phyloP scores from a whole-genome alignment of 768 basidiomycete genomes.

The Amanita molliuscula region DNA sequence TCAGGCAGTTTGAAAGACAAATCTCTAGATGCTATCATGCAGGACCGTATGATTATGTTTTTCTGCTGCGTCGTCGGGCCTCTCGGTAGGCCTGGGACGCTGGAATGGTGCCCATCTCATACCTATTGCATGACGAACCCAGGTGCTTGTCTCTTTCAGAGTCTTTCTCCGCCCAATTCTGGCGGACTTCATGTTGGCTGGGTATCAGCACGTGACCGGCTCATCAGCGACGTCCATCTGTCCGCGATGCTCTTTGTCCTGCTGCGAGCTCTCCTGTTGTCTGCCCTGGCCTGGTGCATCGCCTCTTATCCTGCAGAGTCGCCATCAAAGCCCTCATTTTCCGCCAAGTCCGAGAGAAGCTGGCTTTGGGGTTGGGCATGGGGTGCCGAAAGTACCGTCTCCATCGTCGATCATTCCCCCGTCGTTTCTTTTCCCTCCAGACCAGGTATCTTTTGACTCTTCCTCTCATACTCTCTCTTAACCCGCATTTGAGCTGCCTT shows the following conservation, averaged over 20 bases:
- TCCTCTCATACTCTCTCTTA: background rate
- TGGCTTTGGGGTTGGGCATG: slow-evolving; percentile 60
- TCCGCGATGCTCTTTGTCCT: slow-evolving; percentile 12
- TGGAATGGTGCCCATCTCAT: too few species aligned
- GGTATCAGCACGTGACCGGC: background rate
- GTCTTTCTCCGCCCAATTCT: too few species aligned
- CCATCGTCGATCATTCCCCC: slow-evolving; percentile 68
- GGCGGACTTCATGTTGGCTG: too few species aligned
- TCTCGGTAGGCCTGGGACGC: too few species aligned
- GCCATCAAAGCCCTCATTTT: slow-evolving; percentile 16
- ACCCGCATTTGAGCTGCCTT: slow-evolving; percentile 46
- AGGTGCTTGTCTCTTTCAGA: too few species aligned
- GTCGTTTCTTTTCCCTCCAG: slow-evolving; percentile 62
- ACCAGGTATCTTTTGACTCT: slow-evolving; percentile 26
- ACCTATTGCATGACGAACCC: too few species aligned
- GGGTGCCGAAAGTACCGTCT: slow-evolving; percentile 61
- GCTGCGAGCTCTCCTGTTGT: slow-evolving; percentile 16
- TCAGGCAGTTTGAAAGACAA: too few species aligned
- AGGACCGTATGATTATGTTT: too few species aligned
- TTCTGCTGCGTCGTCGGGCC: too few species aligned
- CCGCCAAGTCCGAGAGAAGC: slow-evolving; percentile 37
- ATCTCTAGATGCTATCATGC: too few species aligned
- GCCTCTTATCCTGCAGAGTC: slow-evolving; percentile 19
- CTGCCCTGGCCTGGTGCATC: slow-evolving; percentile 11
- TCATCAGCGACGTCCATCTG: background rate